Evolutionary conservation across 2,329 filamentous ascomycete genomes (phyloP), one percentile per base, ranked within the genome.

Genomic region (Dendryphion nanum): DNA sequence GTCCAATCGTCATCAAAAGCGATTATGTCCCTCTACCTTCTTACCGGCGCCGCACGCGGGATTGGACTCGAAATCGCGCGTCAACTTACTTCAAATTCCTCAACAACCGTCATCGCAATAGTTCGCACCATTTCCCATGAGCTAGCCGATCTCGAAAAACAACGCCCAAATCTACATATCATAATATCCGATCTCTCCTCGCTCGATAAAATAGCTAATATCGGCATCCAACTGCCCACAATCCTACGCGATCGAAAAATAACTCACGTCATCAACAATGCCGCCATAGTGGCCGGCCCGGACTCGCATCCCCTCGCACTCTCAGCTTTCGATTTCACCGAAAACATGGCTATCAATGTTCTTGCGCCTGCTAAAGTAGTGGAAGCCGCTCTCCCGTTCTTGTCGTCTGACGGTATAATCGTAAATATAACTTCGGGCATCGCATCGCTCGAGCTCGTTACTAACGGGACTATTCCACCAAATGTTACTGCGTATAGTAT

Each of bases 321-420:
- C 15, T 39, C 37, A 10, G 12, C 33, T n/a, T 28, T 15, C 15
- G 30, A 33, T 6, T 29, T 47, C 10, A 33, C 15, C 6, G 34
- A 30, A 16, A 39, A 38, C 21, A 34, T 69, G 48, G 56, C 60
- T 19, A 61, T 59, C 14, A 71, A 71, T 37, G 49, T 61, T 5
- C 66, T 69, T 33, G 67, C 66, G 1, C 53, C 61, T 3, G 43
- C 70, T 16, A 63, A 64, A 32, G 47, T 67, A 6, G 61, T 59
- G 17, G 56, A 63, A 17, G 63, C 64, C 1, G 39, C 66, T 4
- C 51, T 67, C 5, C 68, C 67, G 3, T 58, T 65, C 35, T 49
- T 71, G 38, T 66, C 19, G 35, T 45, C 12, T 45, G 54, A 37
- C 34, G 54, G 18, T 0, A 56, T 58, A 1, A 56, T 71, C 21